Conservation (phyloP, 805 yeast species). For the Suhomyces emberorum region DNA sequence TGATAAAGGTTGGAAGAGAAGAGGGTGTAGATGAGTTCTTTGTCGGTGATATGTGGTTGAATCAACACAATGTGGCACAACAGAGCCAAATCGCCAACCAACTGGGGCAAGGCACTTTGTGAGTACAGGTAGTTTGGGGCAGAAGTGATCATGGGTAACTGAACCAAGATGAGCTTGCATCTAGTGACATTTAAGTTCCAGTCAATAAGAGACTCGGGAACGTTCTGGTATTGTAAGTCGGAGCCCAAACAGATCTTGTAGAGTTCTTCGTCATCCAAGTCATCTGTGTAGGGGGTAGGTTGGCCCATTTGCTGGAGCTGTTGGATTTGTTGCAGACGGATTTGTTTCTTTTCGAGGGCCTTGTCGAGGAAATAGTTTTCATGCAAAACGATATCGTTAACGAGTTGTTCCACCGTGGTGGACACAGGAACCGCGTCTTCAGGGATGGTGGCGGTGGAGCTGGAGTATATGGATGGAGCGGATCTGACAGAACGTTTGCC, state of each 20-base stretch:
- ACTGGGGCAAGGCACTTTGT: slow-evolving; percentile 32
- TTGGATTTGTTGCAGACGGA: slow-evolving; percentile 7
- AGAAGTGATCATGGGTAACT: slow-evolving; percentile 36
- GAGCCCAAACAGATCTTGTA: slow-evolving; percentile 40
- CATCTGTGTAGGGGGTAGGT: slow-evolving; percentile 7
- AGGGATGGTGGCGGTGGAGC: slow-evolving; percentile 43
- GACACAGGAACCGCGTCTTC: slow-evolving; percentile 42
- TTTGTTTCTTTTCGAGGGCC: slow-evolving; percentile 11
- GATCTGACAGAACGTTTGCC: slow-evolving; percentile 37
- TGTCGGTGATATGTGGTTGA: slow-evolving; percentile 41
- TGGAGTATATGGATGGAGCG: slow-evolving; percentile 43
- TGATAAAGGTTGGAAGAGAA: slow-evolving; percentile 43
- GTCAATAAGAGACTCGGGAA: slow-evolving; percentile 43
- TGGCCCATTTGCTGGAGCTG: slow-evolving; percentile 1
- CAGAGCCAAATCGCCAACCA: slow-evolving; percentile 42
- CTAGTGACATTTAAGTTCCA: slow-evolving; percentile 53
- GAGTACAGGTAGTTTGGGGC: slow-evolving; percentile 35
- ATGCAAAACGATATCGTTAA: slow-evolving; percentile 39
- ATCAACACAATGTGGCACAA: slow-evolving; percentile 38
- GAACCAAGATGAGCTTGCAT: slow-evolving; percentile 42
- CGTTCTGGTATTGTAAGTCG: slow-evolving; percentile 36
- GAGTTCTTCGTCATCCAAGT: slow-evolving; percentile 24
- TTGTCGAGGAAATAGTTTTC: slow-evolving; percentile 25
- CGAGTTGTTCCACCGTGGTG: slow-evolving; percentile 42
- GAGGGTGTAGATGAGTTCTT: slow-evolving; percentile 40